Evolutionary conservation across 2,329 filamentous ascomycete genomes (phyloP).

Genomic region (Trichophyton equinum): DNA sequence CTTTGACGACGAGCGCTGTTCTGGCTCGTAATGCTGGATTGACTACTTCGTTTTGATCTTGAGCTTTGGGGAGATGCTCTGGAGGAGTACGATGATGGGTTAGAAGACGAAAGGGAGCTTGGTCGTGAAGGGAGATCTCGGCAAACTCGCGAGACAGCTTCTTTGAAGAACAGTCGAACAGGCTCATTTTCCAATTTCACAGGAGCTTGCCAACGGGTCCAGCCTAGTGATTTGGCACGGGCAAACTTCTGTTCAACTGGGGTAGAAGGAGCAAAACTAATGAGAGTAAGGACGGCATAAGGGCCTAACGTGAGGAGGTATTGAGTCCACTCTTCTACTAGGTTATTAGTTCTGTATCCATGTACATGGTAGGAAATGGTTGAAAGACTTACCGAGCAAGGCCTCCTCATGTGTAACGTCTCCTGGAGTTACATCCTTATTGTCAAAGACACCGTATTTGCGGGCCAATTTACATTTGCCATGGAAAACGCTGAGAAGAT

Average conservation of each 20-base stretch:
- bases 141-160: constrained; percentile 46
- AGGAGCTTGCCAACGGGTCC: constrained; percentile 44
- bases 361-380: neutral
- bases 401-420: constrained; percentile 35
- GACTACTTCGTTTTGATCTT: neutral
- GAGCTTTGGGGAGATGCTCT: neutral
- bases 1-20: constrained; percentile 16
- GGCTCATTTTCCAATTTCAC: constrained; percentile 29
- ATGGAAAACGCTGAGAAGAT: constrained; percentile 44
- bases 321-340: constrained; percentile 47
- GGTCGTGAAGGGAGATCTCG: constrained; percentile 11
- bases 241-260: constrained; percentile 37
- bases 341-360: neutral
- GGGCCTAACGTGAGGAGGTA: constrained; percentile 49
- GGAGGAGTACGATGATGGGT: neutral
- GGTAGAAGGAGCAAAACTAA: constrained; percentile 28
- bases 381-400: constrained; percentile 36
- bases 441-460: constrained; percentile 45
- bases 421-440: constrained; percentile 36
- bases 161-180: constrained; percentile 46
- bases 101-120: neutral
- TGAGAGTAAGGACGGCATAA: constrained; percentile 42
- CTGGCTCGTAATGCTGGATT: constrained; percentile 6
- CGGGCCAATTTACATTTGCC: constrained; percentile 44
- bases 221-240: constrained; percentile 42